phyloP scores from a whole-genome alignment of 495 filamentous ascomycete genomes.

The Hypoxylon intermedium region DNA sequence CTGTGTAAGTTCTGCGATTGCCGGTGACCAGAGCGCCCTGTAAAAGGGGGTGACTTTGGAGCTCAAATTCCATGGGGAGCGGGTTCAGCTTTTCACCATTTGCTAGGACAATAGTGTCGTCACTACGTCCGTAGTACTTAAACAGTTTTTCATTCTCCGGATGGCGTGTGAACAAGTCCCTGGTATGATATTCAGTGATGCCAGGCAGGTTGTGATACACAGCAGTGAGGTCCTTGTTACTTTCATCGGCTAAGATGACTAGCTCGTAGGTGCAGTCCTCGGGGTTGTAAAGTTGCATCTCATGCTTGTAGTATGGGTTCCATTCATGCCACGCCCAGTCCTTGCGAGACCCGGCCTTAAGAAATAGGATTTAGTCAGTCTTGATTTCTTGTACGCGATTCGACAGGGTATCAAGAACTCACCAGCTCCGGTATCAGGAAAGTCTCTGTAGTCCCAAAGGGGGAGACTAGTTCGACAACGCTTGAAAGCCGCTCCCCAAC shows the following conservation, averaged over 20 bases:
- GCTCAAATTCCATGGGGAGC: slow-evolving; percentile 47
- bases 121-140: slow-evolving; percentile 50
- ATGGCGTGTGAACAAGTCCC: slow-evolving; percentile 56
- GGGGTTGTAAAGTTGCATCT: slow-evolving; percentile 36
- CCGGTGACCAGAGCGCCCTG: slow-evolving; percentile 52
- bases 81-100: slow-evolving; percentile 65
- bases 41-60: slow-evolving; percentile 40
- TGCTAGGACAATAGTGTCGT: slow-evolving; percentile 62
- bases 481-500: slow-evolving; percentile 21
- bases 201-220: slow-evolving; percentile 52
- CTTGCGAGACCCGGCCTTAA: too few relatives aligned
- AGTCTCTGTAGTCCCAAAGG: too few relatives aligned
- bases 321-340: too few relatives aligned
- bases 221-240: neutral
- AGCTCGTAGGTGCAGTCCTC: slow-evolving; percentile 7
- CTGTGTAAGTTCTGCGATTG: slow-evolving; percentile 47
- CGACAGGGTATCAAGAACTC: too few relatives aligned
- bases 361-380: too few relatives aligned
- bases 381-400: too few relatives aligned
- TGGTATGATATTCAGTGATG: slow-evolving; percentile 47
- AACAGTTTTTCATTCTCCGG: slow-evolving; percentile 47
- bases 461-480: slow-evolving; percentile 15
- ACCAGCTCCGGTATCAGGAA: too few relatives aligned
- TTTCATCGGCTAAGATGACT: slow-evolving; percentile 20
- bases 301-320: too few relatives aligned